Evolutionary conservation across 768 basidiomycete genomes (phyloP), one percentile per base, ranked within the genome.

Genomic region (Calvatia gigantea): DNA sequence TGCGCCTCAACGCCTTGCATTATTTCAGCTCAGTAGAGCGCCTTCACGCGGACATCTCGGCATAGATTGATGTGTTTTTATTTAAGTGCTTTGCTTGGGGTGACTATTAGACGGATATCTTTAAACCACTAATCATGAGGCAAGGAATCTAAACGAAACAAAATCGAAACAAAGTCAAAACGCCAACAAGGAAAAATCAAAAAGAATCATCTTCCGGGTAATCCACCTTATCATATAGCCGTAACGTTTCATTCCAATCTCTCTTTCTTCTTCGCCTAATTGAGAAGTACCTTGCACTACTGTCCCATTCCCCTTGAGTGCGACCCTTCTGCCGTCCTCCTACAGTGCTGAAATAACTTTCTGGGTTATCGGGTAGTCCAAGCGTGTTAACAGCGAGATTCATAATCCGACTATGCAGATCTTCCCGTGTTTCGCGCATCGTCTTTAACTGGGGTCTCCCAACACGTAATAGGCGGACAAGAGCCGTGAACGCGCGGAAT

Each of bases 221-320:
- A 67, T 92, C 91, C 15, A 90, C 86, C 58, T 88, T 78, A 60
- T 93, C 91, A 60, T 91, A 92, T 52, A 91, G 69, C 44, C 90
- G 75, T 43, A 94, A 70, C 4, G 86, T 91, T 71, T 94, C 91
- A 61, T 91, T 91, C 91, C 92, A 94, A 62, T 94, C 92, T 60
- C 90, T 80, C 70, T 94, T 94, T 60, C 91, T 75, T 63, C 91
- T 72, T 58, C 91, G 73, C 56, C 79, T 80, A 54, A 94, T 75
- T 17, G 91, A 93, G 65, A 94, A 94, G 64, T 93, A 94, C 61
- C 83, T 78, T 35, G 82, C 73, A 27, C 78, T 75, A 57, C 86
- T 85, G 58, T 87, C 87, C 91, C 89, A 90, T 6, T 66, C 63
- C 11, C 83, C 81, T 56, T 75, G 69, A 39, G 89, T 82, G 25